Conservation (phyloP, 768 basidiomycete genomes). For the Kwoniella botswanensis region DNA sequence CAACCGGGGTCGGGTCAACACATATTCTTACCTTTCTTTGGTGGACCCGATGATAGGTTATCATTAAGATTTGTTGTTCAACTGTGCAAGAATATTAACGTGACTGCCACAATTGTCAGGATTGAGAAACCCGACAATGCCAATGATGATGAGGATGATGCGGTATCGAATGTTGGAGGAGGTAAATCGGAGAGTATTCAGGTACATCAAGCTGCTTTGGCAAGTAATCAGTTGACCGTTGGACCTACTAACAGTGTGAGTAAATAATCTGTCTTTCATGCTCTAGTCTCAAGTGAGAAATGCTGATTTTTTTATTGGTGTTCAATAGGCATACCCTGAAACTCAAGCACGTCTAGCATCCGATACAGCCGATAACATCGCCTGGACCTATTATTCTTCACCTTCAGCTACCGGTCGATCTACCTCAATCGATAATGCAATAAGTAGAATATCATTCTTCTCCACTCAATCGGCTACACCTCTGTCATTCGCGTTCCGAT, state of each 20-base stretch:
- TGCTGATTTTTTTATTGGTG: background rate
- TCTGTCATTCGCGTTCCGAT: conserved; percentile 61
- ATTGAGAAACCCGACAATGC: conserved; percentile 57
- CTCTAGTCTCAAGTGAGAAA: too few species aligned
- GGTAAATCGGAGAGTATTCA: conserved; percentile 36
- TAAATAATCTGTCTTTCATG: background rate
- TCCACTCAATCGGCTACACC: conserved; percentile 58
- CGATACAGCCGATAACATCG: conserved; percentile 78
- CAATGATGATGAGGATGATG: conserved; percentile 18
- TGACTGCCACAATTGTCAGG: conserved; percentile 76
- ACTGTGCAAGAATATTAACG: conserved; percentile 70
- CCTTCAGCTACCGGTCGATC: conserved; percentile 30
- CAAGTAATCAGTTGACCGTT: conserved; percentile 50
- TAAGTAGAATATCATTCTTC: conserved; percentile 71
- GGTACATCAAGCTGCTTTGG: conserved; percentile 49
- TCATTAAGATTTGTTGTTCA: conserved; percentile 82
- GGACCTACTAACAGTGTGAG: conserved; percentile 36
- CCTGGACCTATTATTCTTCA: conserved; percentile 70
- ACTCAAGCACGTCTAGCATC: conserved; percentile 74
- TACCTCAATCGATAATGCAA: conserved; percentile 56
- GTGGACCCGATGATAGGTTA: conserved; percentile 89
- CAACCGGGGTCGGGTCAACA: conserved; percentile 63
- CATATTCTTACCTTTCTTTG: conserved; percentile 87
- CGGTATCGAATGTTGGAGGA: conserved; percentile 7
- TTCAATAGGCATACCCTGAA: conserved; percentile 65